These are phyloP conservation scores for Domatiomyces catenatus DNA, from an alignment of 2,329 filamentous ascomycete species.

Conservation along the genomic window DNA sequence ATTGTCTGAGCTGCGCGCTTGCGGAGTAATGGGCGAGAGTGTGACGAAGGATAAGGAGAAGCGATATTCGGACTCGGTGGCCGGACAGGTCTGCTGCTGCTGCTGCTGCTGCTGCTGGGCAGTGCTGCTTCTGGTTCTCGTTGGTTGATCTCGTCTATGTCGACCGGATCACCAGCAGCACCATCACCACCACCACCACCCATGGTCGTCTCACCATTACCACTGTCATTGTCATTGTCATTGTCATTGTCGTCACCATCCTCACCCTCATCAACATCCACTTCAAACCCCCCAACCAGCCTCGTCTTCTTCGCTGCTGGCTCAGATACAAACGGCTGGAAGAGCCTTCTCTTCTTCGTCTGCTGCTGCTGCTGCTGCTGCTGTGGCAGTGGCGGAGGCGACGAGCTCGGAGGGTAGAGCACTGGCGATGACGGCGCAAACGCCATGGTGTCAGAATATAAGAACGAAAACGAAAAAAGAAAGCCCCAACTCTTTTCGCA, in stretches of 20 bases:
- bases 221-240: no score
- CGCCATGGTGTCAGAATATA: neutral
- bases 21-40: slow-evolving; percentile 9
- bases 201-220: slow-evolving; percentile 10
- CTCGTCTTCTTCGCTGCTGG: slow-evolving; percentile 25
- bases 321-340: slow-evolving; percentile 18
- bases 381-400: no score
- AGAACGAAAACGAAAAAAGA: no score
- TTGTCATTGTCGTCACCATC: slow-evolving; percentile 20
- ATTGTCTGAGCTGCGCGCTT: slow-evolving; percentile 14
- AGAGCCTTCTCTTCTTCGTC: slow-evolving; percentile 26
- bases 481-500: no score
- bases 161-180: neutral
- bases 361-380: slow-evolving; percentile 15
- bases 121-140: slow-evolving; percentile 1
- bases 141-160: neutral
- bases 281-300: slow-evolving; percentile 28
- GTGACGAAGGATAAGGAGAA: no score
- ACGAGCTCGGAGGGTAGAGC: slow-evolving; percentile 24
- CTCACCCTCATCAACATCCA: slow-evolving; percentile 27
- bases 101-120: slow-evolving; percentile 1
- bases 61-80: slow-evolving; percentile 1
- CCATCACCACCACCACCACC: neutral
- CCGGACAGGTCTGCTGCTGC: neutral
- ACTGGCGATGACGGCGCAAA: slow-evolving; percentile 22